Evolutionary conservation across 768 basidiomycete species (phyloP).

Genomic region (Hypsizygus marmoreus): DNA sequence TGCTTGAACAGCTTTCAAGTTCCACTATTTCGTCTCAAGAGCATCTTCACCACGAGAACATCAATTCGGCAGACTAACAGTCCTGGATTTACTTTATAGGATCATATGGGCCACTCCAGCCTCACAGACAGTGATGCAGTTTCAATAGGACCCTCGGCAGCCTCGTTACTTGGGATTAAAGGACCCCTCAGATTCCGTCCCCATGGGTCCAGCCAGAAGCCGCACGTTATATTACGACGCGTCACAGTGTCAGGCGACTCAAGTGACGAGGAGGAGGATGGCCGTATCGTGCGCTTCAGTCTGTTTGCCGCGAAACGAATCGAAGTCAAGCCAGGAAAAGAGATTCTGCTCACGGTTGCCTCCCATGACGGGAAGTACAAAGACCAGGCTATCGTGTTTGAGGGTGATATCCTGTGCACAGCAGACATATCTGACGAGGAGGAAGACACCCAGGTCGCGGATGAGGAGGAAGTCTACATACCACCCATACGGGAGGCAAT

Average conservation of each 20-base stretch:
- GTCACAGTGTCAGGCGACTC: slow-evolving; percentile 51
- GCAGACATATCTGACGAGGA: slow-evolving; percentile 41
- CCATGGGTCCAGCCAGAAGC: slow-evolving; percentile 67
- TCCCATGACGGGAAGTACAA: slow-evolving; percentile 54
- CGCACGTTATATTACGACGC: slow-evolving; percentile 68
- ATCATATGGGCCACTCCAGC: slow-evolving; percentile 40
- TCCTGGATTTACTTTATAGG: slow-evolving; percentile 7
- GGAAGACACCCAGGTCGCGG: slow-evolving; percentile 38
- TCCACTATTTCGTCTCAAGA: slow-evolving; percentile 13
- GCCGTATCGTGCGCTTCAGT: slow-evolving; percentile 53
- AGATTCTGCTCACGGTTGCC: slow-evolving; percentile 62
- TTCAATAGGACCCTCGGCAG: slow-evolving; percentile 35
- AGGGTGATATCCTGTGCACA: slow-evolving; percentile 45
- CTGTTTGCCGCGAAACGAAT: slow-evolving; percentile 71
- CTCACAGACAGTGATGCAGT: slow-evolving; percentile 33
- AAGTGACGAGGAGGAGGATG: slow-evolving; percentile 39
- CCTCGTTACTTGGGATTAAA: slow-evolving; percentile 63
- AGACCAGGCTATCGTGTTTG: slow-evolving; percentile 59
- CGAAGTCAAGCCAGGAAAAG: slow-evolving; percentile 70
- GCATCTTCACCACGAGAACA: slow-evolving; percentile 6
- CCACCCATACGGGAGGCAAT: slow-evolving; percentile 37
- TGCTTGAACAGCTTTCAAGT: too few species aligned
- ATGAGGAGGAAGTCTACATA: slow-evolving; percentile 38
- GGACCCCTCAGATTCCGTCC: slow-evolving; percentile 63
- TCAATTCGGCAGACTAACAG: slow-evolving; percentile 10